Evolutionary conservation across 129 eudicot genomes (phyloP), one percentile per base, ranked within the genome.

Genomic region (Saussurea involucrata): DNA sequence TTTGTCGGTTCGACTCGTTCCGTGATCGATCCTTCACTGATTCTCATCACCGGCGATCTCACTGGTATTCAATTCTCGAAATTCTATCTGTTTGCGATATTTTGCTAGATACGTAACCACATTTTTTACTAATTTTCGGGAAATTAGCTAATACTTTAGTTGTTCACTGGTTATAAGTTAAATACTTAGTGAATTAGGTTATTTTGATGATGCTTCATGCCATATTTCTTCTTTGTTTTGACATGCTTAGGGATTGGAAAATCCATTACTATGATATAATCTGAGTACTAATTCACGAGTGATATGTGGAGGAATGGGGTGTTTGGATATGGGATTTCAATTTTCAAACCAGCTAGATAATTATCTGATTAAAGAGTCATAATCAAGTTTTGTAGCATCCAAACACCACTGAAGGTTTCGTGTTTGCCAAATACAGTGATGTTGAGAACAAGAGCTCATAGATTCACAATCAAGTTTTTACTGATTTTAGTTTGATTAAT

Each of bases 21-120:
- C 53, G 53, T 95, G 81, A 83, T 95, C 76, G 89, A 88, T 34
- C 99, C 99, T 83, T 86, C 92, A 27, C 74, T 95, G 7, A 97
- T 95, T 22, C 67, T 95, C 74, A 70, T 95, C 84, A 95, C 99
- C 28, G 99, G 97, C 25, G 99, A 95, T 88, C 94, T 95, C 73
- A 92, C 99, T 76, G 99, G 99, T 83, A 55, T 69, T 63, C 13
- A 24, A 15, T 60, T 49, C 0, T 53, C n/a, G 72, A 53, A n/a
- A n/a, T n/a, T n/a, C 17, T 11, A 4, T 34, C 13, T 53, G 66
- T 53, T 17, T 1, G 34, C 7, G n/a, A 25, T 46, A 5, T 9
- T 25, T 72, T 72, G 44, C 18, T 72, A 15, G 17, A n/a, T n/a
- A n/a, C n/a, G n/a, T n/a, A n/a, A n/a, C 1, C 24, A 68, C 2